Evolutionary conservation across 2,329 filamentous ascomycete species (phyloP).

Genomic region (Helotiales sp.): DNA sequence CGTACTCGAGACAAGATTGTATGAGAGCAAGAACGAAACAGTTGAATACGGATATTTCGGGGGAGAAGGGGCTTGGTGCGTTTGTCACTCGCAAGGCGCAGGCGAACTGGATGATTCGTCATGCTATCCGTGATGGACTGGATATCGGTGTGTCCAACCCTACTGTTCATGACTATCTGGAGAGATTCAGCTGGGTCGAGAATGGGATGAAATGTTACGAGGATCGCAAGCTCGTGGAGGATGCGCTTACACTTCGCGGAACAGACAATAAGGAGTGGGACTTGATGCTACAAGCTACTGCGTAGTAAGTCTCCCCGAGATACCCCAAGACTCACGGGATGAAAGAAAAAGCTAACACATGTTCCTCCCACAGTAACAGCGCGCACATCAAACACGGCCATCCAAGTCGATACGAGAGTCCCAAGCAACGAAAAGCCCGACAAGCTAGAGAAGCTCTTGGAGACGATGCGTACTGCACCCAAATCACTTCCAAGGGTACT

Average conservation of each 20-base stretch:
- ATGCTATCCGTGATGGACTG: not conserved
- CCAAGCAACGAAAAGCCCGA: not conserved
- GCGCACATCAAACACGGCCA: slow-evolving; percentile 1
- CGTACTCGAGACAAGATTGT: slow-evolving; percentile 10
- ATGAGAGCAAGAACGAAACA: not conserved
- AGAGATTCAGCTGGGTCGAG: slow-evolving; percentile 3
- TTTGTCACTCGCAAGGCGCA: not conserved
- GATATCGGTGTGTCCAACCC: not conserved
- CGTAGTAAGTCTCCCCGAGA: not conserved
- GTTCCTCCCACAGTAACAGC: not conserved
- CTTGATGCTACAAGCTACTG: not conserved
- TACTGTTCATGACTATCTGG: not conserved
- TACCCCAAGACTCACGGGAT: not conserved
- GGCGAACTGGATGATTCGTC: not conserved
- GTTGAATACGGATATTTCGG: not conserved
- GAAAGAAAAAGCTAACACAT: not conserved
- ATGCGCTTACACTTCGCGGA: not conserved
- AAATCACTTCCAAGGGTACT: not conserved
- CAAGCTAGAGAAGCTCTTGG: not conserved
- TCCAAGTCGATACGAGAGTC: not conserved
- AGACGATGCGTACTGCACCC: not conserved
- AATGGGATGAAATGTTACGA: not conserved
- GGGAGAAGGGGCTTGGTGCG: not conserved
- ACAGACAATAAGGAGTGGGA: not conserved
- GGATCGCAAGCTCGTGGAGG: slow-evolving; percentile 4